phyloP scores from a whole-genome alignment of 140 eudicot species.

The Erigeron philadelphicus region DNA sequence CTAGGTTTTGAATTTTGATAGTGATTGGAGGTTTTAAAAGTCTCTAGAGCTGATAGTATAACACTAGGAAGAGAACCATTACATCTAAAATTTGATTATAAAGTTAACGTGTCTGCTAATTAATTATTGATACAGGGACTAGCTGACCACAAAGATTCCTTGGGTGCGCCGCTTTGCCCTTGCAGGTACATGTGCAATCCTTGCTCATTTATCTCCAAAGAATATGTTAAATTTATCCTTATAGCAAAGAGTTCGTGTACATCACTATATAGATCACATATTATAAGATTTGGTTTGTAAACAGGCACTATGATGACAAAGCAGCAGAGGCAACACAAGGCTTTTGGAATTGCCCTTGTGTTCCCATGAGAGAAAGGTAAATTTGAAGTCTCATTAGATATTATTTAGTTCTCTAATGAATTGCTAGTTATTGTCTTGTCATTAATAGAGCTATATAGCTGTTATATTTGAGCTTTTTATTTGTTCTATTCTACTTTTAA shows the following conservation, averaged over 20 bases:
- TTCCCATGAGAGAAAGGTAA: slow-evolving; percentile 99
- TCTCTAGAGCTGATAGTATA: neutral
- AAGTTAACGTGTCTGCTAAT: neutral
- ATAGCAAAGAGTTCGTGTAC: neutral
- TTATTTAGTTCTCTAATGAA: slow-evolving; percentile 6
- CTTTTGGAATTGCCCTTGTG: slow-evolving; percentile 99
- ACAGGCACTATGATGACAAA: slow-evolving; percentile 92
- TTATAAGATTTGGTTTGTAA: slow-evolving; percentile 19
- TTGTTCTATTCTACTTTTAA: too few relatives aligned
- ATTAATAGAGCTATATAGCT: neutral
- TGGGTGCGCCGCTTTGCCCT: slow-evolving; percentile 91
- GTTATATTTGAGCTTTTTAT: too few relatives aligned
- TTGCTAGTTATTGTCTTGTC: neutral
- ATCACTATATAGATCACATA: slow-evolving; percentile 5
- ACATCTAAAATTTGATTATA: neutral
- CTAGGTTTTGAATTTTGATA: neutral
- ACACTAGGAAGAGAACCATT: neutral
- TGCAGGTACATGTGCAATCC: slow-evolving; percentile 43
- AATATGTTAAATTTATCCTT: neutral
- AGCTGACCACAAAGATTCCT: slow-evolving; percentile 80
- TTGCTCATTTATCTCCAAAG: neutral
- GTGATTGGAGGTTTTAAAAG: neutral
- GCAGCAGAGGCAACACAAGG: slow-evolving; percentile 83
- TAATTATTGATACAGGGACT: slow-evolving; percentile 44
- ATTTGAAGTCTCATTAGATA: neutral